Base-by-base conservation (phyloP, 495 filamentous ascomycete genomes). In the Parmelia sp. region DNA sequence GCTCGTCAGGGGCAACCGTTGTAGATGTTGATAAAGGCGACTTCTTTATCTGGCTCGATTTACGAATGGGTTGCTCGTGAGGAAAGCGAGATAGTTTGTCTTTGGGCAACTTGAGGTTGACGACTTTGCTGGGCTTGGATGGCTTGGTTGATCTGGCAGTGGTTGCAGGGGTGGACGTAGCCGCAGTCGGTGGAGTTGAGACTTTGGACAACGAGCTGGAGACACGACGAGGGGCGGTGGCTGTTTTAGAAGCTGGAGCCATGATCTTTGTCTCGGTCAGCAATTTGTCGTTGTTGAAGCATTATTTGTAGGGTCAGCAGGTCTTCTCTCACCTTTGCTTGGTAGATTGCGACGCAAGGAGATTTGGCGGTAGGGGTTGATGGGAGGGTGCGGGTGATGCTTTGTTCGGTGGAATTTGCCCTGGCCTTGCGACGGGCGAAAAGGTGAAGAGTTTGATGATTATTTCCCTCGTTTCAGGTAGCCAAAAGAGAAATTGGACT, bases 41-140 rank as follows among this genome's bases (percentile, higher is more conserved):
- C 65, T 73, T 67, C 68, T 76, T 77, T 62, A 71, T 64, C 71
- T 69, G 65, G 67, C 65, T 45, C 58, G 66, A 21, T 64, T 58
- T 60, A 4, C 55, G 31, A 57, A 57, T 56, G 69, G 27, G 11
- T 25, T 68, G 19, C 42, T 72, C 69, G 45, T 65, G 70, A 36
- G 74, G 70, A 66, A 88, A 85, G 31, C 72, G 74, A 58, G 71
- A 72, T 11, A 90, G 75, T 25, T 71, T 56, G 3, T 78, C 72
- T 39, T 79, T 71, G 9, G 81, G 71, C 58, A 88, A 72, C 71
- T 81, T 84, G 31, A 89, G 76, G 51, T 76, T 76, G 71, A 88
- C 68, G 36, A 84, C 70, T 70, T 83, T 81, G 60, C 69, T 71
- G 47, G 74, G 70, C 72, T 82, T 82, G 57, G 77, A 71, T 62